These are phyloP conservation scores for Striga asiatica DNA, from an alignment of 257 asterid genomes.

Conservation along the genomic window DNA sequence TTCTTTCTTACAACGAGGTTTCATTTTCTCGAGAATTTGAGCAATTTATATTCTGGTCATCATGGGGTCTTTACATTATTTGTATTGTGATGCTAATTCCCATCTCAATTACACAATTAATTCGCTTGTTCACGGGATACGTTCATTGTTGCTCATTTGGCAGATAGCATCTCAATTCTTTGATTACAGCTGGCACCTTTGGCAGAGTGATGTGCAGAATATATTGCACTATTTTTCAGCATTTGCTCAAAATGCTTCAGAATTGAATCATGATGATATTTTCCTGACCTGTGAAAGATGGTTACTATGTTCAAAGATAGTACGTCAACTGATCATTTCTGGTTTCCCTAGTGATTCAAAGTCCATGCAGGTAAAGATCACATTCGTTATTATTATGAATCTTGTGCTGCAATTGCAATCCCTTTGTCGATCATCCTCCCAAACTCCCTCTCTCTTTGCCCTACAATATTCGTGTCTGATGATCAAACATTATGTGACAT, in stretches of 20 bases:
- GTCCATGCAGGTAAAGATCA: conserved; percentile 52
- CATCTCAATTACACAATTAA: conserved; percentile 8
- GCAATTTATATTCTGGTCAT: neutral
- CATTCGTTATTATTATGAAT: conserved; percentile 2
- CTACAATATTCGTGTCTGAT: neutral
- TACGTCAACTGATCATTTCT: conserved; percentile 66
- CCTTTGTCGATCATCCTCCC: conserved; percentile 9
- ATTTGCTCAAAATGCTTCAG: conserved; percentile 72
- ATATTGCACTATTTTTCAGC: conserved; percentile 66
- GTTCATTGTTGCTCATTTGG: conserved; percentile 36
- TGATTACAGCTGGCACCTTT: conserved; percentile 96
- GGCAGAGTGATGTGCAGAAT: conserved; percentile 85
- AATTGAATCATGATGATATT: conserved; percentile 56
- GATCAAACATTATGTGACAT: conserved; percentile 6
- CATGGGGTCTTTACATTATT: neutral
- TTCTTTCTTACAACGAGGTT: neutral
- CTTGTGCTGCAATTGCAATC: conserved; percentile 8
- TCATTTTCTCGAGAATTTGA: conserved; percentile 14
- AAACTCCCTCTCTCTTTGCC: neutral
- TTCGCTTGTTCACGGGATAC: conserved; percentile 19
- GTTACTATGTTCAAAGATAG: conserved; percentile 87
- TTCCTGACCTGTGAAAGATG: conserved; percentile 90
- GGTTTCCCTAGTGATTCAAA: conserved; percentile 82
- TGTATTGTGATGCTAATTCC: conserved; percentile 10
- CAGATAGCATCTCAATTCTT: conserved; percentile 93